Evolutionary conservation across 495 filamentous ascomycete genomes (phyloP).

Genomic region (Aspergillus funiculosus): DNA sequence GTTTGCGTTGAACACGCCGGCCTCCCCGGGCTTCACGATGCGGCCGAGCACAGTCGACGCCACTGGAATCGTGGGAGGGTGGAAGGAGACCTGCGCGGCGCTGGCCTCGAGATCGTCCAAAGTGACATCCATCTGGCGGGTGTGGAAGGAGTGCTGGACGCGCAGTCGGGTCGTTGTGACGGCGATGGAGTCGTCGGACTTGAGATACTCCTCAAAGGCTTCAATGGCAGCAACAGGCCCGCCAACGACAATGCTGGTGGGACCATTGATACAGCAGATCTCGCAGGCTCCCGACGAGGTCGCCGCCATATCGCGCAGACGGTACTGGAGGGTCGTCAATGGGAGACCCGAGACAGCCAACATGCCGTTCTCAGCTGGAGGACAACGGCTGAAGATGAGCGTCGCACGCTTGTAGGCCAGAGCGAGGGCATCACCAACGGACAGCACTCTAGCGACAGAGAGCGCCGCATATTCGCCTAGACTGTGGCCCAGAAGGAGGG

Average conservation of each 20-base stretch:
- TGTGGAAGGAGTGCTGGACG: conserved; percentile 49
- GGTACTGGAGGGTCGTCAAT: not conserved
- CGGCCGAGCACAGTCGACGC: conserved; percentile 27
- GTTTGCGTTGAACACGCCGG: conserved; percentile 20
- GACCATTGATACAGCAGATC: conserved; percentile 59
- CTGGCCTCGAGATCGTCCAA: conserved; percentile 38
- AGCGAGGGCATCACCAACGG: conserved; percentile 23
- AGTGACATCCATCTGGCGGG: conserved; percentile 45
- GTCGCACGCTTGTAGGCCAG: conserved; percentile 23
- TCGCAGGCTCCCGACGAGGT: conserved; percentile 15
- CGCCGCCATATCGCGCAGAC: not conserved
- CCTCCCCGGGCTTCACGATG: conserved; percentile 14
- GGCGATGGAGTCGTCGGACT: conserved; percentile 3
- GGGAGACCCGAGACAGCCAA: conserved; percentile 6
- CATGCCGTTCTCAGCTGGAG: conserved; percentile 15
- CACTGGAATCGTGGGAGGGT: conserved; percentile 26
- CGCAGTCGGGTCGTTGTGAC: conserved; percentile 32
- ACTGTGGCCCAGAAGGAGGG: conserved; percentile 30
- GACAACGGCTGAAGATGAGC: conserved; percentile 14
- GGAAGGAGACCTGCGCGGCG: conserved; percentile 32
- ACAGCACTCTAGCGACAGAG: conserved; percentile 19
- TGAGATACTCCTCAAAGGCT: not conserved
- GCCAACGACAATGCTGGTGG: conserved; percentile 54
- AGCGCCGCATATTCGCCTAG: conserved; percentile 40
- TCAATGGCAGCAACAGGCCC: conserved; percentile 37